Percentiles rank a stretch among this genome's conserved stretches.
Evolutionary conservation across 345 rosid species (phyloP).

Genomic region (Salix udensis): DNA sequence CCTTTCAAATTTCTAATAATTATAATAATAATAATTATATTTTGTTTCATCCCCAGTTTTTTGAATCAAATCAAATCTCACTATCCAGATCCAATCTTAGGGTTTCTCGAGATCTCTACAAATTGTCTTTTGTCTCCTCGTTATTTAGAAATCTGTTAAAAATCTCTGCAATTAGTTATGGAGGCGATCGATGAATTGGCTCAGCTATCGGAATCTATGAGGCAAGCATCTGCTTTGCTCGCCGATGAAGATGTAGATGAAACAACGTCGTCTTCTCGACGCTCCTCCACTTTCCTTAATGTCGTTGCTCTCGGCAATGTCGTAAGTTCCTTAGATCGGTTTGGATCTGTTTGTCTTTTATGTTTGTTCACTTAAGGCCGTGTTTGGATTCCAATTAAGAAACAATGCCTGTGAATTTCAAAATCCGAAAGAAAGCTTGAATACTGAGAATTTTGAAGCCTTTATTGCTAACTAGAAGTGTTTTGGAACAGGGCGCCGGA

Average conservation of each 20-base stretch:
- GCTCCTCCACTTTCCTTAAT: constrained; percentile 71
- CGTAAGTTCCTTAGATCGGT: constrained; percentile 46
- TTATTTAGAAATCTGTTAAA: neutral
- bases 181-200: constrained; percentile 92
- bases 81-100: constrained; percentile 17
- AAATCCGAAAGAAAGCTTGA: neutral
- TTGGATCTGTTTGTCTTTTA: constrained; percentile 4
- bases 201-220: constrained; percentile 90
- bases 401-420: too few relatives aligned
- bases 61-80: neutral
- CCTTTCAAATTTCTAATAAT: neutral
- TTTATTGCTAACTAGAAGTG: neutral
- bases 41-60: neutral
- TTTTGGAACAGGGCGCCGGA: constrained; percentile 81
- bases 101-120: constrained; percentile 8
- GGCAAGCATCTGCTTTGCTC: constrained; percentile 76
- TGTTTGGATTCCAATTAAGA: too few relatives aligned
- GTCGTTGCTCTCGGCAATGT: constrained; percentile 86
- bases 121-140: neutral
- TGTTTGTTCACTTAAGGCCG: neutral
- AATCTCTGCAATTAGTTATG: constrained; percentile 32
- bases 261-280: constrained; percentile 44
- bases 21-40: neutral
- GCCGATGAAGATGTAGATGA: constrained; percentile 92
- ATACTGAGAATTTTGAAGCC: neutral